Evolutionary conservation across 2,329 filamentous ascomycete genomes (phyloP), one percentile per base, ranked within the genome.

Genomic region (Colletotrichum agaves): DNA sequence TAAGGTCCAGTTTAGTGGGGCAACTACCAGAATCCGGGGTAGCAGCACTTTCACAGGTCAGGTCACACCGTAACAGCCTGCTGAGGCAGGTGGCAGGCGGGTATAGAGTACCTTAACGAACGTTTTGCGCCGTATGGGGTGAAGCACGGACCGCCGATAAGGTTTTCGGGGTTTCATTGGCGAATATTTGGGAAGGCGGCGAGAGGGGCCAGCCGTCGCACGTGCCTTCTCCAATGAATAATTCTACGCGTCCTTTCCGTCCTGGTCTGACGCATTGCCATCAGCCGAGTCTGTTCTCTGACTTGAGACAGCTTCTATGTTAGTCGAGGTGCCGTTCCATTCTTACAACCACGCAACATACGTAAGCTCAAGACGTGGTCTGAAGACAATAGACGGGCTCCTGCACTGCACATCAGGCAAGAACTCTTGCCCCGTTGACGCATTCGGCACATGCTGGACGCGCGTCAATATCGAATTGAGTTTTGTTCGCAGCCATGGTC

Each of bases 21-120:
- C 63, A 37, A 27, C 43, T 12, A 31, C 43, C 23, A 56, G 47
- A 69, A 69, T 69, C 66, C 23, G 66, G 66, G 66, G 66, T 69
- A 69, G 66, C 63, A 62, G 39, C 62, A 56, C 31, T 53, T 52
- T 57, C 49, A 61, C 37, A 57, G 53, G 53, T 44, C 53, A 43
- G 53, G 13, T 37, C 37, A 39, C 44, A 50, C 35, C 44, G 13
- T 37, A 27, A 39, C 44, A 50, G 44, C 44, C 37, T 12, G 23
- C 46, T 49, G 47, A 50, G 47, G 47, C 27, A 17, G 46, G 46
- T 15, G 46, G 21, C 23, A 50, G 46, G 46, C 27, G 10, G 31
- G 31, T 5, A 5, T 33, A 5, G 31, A 10, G 31, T 33, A 33
- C 46, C 46, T 27, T 50, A 35, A 23, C 57, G 21, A 33, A 27